Evolutionary conservation across 352 stramenopile species (phyloP).

Genomic region (Plasmopara halstedii): DNA sequence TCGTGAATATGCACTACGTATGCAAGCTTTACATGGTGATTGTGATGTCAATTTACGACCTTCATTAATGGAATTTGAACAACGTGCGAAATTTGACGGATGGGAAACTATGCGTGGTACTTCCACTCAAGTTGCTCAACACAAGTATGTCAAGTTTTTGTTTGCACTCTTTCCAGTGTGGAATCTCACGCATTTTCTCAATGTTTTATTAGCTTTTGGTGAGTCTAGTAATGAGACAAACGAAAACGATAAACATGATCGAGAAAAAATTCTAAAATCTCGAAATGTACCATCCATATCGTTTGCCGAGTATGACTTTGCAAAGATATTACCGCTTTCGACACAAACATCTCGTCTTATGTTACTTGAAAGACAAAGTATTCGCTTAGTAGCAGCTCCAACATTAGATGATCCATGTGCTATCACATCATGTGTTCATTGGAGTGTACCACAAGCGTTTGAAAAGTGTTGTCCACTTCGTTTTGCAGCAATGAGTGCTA

Average conservation of each 20-base stretch:
- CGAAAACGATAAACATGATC: constrained; percentile 1
- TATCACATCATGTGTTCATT: constrained; percentile 51
- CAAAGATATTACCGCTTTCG: constrained; percentile 38
- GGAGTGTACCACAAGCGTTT: constrained; percentile 49
- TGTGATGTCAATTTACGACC: constrained; percentile 46
- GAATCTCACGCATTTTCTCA: constrained; percentile 51
- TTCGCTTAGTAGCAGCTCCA: constrained; percentile 42
- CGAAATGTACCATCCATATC: constrained; percentile 20
- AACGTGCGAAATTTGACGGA: constrained; percentile 65
- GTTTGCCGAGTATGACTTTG: constrained; percentile 64
- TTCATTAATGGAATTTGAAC: constrained; percentile 60
- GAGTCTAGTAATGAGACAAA: constrained; percentile 21
- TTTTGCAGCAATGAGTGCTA: constrained; percentile 45
- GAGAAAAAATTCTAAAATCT: constrained; percentile 18
- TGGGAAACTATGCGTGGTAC: constrained; percentile 64
- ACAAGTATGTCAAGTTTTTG: constrained; percentile 79
- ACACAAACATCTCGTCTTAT: constrained; percentile 34
- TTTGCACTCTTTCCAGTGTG: constrained; percentile 64
- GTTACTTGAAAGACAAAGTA: constrained; percentile 43
- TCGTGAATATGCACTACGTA: constrained; percentile 69
- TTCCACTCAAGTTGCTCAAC: constrained; percentile 24
- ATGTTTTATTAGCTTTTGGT: constrained; percentile 34
- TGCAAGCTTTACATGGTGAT: constrained; percentile 69
- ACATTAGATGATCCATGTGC: constrained; percentile 57
- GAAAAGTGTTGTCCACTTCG: constrained; percentile 61